These are phyloP conservation scores for Aspergillus melleus DNA, from an alignment of 2,329 filamentous ascomycete genomes.

Conservation along the genomic window DNA sequence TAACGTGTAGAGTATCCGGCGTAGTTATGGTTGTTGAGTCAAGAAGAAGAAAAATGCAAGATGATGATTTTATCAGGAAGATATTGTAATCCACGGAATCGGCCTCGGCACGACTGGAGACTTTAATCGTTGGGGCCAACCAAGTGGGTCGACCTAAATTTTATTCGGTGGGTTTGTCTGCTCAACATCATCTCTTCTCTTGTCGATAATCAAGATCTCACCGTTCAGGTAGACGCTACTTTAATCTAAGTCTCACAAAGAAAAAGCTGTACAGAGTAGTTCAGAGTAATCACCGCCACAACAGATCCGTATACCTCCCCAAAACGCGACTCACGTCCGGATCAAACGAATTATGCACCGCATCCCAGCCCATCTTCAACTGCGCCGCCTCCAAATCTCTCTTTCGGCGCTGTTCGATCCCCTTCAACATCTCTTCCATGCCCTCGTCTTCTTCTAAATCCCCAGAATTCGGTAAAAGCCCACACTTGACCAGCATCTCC, in stretches of 20 bases:
- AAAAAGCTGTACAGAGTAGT: too few species aligned
- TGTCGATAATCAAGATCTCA: too few species aligned
- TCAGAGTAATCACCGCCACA: neutral
- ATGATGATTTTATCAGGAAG: neutral
- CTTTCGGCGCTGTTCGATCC: constrained; percentile 4
- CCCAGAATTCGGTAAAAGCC: neutral
- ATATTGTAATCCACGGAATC: neutral
- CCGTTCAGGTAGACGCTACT: too few species aligned
- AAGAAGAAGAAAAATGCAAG: too few species aligned
- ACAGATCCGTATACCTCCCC: neutral
- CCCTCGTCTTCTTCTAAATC: neutral
- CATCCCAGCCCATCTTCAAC: constrained; percentile 7
- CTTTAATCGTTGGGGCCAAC: neutral
- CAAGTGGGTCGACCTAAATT: neutral
- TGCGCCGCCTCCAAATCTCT: constrained; percentile 6
- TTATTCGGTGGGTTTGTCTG: neutral
- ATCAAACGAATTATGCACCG: constrained; percentile 8
- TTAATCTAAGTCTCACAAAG: too few species aligned
- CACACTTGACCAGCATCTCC: neutral
- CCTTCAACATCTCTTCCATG: neutral
- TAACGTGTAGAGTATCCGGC: too few species aligned
- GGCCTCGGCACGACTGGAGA: neutral
- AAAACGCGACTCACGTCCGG: constrained; percentile 4
- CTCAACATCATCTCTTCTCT: too few species aligned
- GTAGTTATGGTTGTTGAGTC: too few species aligned